Evolutionary conservation across 139 green algal genomes (phyloP).

Genomic region (Chlamydomonas urium): DNA sequence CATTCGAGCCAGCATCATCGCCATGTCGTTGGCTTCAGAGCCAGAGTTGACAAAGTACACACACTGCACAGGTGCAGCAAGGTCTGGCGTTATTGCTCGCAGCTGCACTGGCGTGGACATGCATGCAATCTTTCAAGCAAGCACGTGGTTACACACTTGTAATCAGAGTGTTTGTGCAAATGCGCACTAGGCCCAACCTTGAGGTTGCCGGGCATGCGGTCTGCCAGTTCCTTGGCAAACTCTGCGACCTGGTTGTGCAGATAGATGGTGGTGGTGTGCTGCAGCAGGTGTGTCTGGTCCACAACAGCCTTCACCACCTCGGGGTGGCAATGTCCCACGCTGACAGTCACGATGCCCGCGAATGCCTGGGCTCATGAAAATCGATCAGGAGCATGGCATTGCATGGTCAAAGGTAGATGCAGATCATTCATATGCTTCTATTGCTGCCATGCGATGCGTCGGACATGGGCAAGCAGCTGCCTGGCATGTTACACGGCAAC

Average conservation of each 20-base stretch:
- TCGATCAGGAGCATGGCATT: no score
- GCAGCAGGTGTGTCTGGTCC: conserved; percentile 60
- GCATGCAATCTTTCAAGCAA: no score
- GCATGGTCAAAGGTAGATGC: no score
- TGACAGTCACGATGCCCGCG: conserved; percentile 96
- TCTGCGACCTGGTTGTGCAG: conserved; percentile 73
- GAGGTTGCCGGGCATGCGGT: conserved; percentile 70
- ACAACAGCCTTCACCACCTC: conserved; percentile 59
- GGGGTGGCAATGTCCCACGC: conserved; percentile 81
- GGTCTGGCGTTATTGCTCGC: no score
- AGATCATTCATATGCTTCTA: no score
- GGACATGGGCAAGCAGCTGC: no score
- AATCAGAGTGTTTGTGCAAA: no score
- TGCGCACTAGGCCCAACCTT: conserved; percentile 46
- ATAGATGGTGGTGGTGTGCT: conserved; percentile 88
- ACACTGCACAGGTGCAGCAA: no score
- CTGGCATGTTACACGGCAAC: neutral
- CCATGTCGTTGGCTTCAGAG: conserved; percentile 85
- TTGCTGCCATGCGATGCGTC: no score
- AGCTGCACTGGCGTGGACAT: no score
- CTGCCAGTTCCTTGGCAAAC: conserved; percentile 78
- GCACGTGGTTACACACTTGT: no score
- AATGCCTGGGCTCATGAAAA: conserved; percentile 87
- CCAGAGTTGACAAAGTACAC: conserved; percentile 86
- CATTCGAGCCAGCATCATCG: conserved; percentile 70